Conservation (phyloP, 768 basidiomycete genomes). For the Exsudoporus frostii region DNA sequence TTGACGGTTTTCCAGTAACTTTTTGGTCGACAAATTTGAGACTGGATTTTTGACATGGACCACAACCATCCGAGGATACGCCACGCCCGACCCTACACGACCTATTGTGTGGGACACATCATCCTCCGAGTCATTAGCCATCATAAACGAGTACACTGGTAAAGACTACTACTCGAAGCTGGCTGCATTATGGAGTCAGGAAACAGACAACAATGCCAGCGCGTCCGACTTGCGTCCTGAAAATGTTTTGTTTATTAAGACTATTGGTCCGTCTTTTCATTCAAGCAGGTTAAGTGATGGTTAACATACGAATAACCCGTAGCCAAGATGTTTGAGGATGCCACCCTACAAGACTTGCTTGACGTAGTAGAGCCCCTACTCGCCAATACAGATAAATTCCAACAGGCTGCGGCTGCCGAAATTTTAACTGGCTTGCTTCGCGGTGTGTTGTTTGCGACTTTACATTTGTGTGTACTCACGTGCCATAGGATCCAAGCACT, state of each 20-base stretch:
- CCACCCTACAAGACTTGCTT: slow-evolving; percentile 51
- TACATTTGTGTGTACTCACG: slow-evolving; percentile 6
- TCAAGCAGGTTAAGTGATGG: slow-evolving; percentile 39
- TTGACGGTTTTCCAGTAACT: slow-evolving; percentile 32
- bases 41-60: slow-evolving; percentile 82
- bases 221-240: slow-evolving; percentile 56
- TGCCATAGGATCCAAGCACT: slow-evolving; percentile 74
- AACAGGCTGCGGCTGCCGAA: slow-evolving; percentile 79
- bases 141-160: slow-evolving; percentile 46
- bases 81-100: slow-evolving; percentile 30
- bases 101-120: slow-evolving; percentile 50
- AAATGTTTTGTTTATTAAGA: slow-evolving; percentile 47
- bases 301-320: slow-evolving; percentile 18
- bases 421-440: slow-evolving; percentile 71
- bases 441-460: slow-evolving; percentile 41
- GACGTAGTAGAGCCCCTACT: slow-evolving; percentile 58
- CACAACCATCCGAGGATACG: slow-evolving; percentile 59
- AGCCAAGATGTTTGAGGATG: slow-evolving; percentile 68
- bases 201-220: slow-evolving; percentile 57
- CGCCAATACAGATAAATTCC: slow-evolving; percentile 70
- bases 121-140: slow-evolving; percentile 49
- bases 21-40: slow-evolving; percentile 68
- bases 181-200: slow-evolving; percentile 72
- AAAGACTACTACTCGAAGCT: slow-evolving; percentile 61
- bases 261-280: slow-evolving; percentile 38